A percentile compares a stretch with the other conserved stretches of the same genome.
phyloP scores from a whole-genome alignment of 2,329 filamentous ascomycete species.

The Cladophialophora psammophila region DNA sequence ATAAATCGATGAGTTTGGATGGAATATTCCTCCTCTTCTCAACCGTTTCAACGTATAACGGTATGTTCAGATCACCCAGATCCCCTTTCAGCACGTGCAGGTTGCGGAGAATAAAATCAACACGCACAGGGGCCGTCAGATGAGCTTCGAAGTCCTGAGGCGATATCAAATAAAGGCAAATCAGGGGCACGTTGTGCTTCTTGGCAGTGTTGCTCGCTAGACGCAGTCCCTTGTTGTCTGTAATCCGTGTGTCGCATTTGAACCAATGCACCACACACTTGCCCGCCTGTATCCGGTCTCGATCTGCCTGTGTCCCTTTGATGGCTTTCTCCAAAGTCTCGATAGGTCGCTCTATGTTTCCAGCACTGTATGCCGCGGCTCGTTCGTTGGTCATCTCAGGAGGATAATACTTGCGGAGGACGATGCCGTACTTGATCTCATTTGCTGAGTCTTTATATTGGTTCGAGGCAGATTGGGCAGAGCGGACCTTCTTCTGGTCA shows the following conservation, averaged over 20 bases:
- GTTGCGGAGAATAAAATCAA: slow-evolving; percentile 82
- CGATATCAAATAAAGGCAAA: slow-evolving; percentile 79
- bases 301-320: slow-evolving; percentile 63
- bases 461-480: neutral
- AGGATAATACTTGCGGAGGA: slow-evolving; percentile 79
- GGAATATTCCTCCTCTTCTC: slow-evolving; percentile 70
- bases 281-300: slow-evolving; percentile 62
- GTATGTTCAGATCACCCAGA: slow-evolving; percentile 75
- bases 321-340: slow-evolving; percentile 70
- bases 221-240: slow-evolving; percentile 76
- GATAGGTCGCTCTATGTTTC: slow-evolving; percentile 75
- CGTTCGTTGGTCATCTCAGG: slow-evolving; percentile 84
- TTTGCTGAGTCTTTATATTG: slow-evolving; percentile 37
- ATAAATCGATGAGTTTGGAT: slow-evolving; percentile 67
- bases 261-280: slow-evolving; percentile 86
- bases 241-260: slow-evolving; percentile 77
- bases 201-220: slow-evolving; percentile 72
- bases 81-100: slow-evolving; percentile 71
- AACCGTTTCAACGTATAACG: slow-evolving; percentile 76
- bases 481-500: slow-evolving; percentile 15
- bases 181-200: slow-evolving; percentile 71
- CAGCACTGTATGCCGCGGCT: slow-evolving; percentile 75
- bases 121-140: slow-evolving; percentile 71
- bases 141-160: slow-evolving; percentile 88
- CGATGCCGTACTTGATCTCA: slow-evolving; percentile 64